Evolutionary conservation across 164 flowering plant genomes (phyloP), one percentile per base, ranked within the genome.

Genomic region (Aristolochia fimbriata): DNA sequence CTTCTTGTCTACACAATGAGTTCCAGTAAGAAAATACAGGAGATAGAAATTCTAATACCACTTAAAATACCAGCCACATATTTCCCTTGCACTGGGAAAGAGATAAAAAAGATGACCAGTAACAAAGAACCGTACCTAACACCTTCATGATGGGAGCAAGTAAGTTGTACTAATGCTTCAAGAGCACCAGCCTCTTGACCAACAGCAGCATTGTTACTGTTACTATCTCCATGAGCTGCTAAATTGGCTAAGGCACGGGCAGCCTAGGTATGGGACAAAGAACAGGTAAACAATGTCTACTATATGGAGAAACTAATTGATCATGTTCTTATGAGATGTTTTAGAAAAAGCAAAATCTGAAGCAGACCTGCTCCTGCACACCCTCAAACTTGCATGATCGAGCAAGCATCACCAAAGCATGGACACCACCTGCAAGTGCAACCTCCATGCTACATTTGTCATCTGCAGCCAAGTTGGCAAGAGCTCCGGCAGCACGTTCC

Each of bases 181-280:
- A 94, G 93, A 47, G 99, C 96, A 73, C 99, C 99, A 24, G 83
- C 85, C 78, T 94, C 99, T 75, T 79, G 86, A 62, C 99, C 99
- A 47, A 94, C 96, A 46, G 97, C 93, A 65, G 97, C 83, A 79
- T 94, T 94, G 66, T 94, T 94, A 43, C 75, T 76, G 53, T 94
- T 94, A 74, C 96, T 91, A 78, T 94, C 99, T 47, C 99, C 99
- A 75, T 94, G 99, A 72, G 99, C 99, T 79, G 99, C 99, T 81
- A 94, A 78, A 75, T 94, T 94, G 59, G 96, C 99, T 68, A 94
- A 79, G 24, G 99, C 99, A 63, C 99, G 93, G 67, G 99, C 99
- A 80, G 99, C 93, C 99, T 94, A 70, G 49, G 60, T 31, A 60
- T 4, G 25, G 50, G 23, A 31, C 21, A 62, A n/a, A 33, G 21